phyloP scores from a whole-genome alignment of 805 yeast genomes.

The Wickerhamomyces bovis region DNA sequence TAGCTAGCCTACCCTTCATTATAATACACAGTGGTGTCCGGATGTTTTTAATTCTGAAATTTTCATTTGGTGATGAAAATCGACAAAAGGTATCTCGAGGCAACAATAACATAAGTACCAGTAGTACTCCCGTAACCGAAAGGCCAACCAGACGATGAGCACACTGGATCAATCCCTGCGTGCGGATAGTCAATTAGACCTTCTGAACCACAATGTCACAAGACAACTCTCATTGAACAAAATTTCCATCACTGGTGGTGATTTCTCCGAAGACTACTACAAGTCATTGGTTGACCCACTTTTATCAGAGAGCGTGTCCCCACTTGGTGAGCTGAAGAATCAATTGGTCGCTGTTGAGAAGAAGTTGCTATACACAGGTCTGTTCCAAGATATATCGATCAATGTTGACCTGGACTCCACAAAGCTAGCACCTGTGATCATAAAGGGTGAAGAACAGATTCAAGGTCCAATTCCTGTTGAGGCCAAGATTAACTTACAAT shows the following conservation, averaged over 20 bases:
- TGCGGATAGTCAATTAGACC: slow-evolving; percentile 4
- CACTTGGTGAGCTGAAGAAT: slow-evolving; percentile 36
- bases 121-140: not conserved
- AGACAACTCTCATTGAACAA: slow-evolving; percentile 16
- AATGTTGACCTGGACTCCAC: slow-evolving; percentile 34
- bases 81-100: not conserved
- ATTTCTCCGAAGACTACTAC: slow-evolving; percentile 40
- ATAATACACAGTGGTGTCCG: not conserved
- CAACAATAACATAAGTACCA: not conserved
- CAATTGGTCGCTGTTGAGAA: slow-evolving; percentile 28
- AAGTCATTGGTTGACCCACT: slow-evolving; percentile 40
- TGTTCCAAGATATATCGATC: slow-evolving; percentile 36
- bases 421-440: slow-evolving; percentile 7
- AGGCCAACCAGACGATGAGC: not conserved
- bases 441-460: slow-evolving; percentile 2
- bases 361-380: slow-evolving; percentile 37
- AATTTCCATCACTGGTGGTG: slow-evolving; percentile 20
- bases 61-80: not conserved
- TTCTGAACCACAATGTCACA: slow-evolving; percentile 14
- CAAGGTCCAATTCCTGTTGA: slow-evolving; percentile 36
- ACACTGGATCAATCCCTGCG: not conserved
- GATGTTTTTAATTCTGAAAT: not conserved
- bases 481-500: slow-evolving; percentile 35
- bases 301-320: slow-evolving; percentile 23
- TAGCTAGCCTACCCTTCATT: too few relatives aligned